Evolutionary conservation across 805 yeast species (phyloP).

Genomic region (Barnettozyma siamensis): DNA sequence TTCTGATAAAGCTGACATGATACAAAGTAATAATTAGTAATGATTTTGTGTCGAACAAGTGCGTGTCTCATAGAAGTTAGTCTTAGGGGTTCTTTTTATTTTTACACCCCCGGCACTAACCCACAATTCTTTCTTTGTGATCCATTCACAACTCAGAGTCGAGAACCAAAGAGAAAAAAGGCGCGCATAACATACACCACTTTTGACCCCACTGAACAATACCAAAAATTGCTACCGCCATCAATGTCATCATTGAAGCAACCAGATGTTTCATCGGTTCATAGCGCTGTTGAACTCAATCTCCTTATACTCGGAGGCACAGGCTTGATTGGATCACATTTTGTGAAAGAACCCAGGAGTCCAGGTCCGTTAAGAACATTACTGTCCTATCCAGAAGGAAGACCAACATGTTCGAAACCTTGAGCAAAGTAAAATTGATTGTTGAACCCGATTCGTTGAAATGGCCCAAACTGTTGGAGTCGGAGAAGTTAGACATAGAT

Average conservation of each 20-base stretch:
- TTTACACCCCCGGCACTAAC: too few relatives aligned
- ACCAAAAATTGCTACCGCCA: neutral
- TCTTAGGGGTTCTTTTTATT: too few relatives aligned
- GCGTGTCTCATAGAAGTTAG: too few relatives aligned
- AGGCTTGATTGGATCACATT: constrained; percentile 19
- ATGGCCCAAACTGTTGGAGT: constrained; percentile 42
- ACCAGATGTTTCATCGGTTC: neutral
- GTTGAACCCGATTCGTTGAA: constrained; percentile 40
- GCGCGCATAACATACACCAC: too few relatives aligned
- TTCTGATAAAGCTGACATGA: too few relatives aligned
- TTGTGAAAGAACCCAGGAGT: constrained; percentile 13
- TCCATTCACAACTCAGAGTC: too few relatives aligned
- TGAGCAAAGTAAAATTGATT: constrained; percentile 32
- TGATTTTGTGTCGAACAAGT: too few relatives aligned
- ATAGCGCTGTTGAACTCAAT: neutral
- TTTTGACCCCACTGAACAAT: neutral
- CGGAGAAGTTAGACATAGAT: constrained; percentile 3
- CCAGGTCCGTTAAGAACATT: constrained; percentile 7
- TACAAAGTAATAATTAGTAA: too few relatives aligned
- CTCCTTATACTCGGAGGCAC: constrained; percentile 19
- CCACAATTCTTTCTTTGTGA: too few relatives aligned
- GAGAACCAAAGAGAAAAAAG: too few relatives aligned
- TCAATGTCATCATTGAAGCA: constrained; percentile 8
- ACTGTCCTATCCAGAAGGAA: constrained; percentile 11
- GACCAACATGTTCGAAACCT: constrained; percentile 1